These are phyloP conservation scores for Acer negundo DNA, from an alignment of 345 rosid species.

Conservation along the genomic window DNA sequence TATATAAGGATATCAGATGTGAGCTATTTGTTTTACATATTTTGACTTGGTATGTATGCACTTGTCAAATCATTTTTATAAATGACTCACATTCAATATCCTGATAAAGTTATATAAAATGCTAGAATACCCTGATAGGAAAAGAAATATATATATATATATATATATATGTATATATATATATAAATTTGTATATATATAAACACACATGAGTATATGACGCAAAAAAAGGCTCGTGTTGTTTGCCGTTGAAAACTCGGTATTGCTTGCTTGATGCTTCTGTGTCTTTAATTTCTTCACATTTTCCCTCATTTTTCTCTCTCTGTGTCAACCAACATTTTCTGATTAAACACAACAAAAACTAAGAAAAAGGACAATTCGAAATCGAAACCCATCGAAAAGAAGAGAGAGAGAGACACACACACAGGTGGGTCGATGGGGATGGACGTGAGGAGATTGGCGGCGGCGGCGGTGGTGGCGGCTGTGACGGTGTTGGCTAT, in stretches of 20 bases:
- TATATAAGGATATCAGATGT: too few relatives aligned
- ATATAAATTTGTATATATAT: too few relatives aligned
- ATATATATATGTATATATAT: too few relatives aligned
- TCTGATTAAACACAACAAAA: neutral
- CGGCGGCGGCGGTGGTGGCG: conserved; percentile 28
- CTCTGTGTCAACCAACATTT: neutral
- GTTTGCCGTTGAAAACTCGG: conserved; percentile 34
- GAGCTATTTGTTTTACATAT: too few relatives aligned
- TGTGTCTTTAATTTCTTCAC: conserved; percentile 1
- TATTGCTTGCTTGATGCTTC: neutral
- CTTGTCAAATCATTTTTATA: too few relatives aligned
- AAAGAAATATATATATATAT: too few relatives aligned
- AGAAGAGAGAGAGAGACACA: too few relatives aligned
- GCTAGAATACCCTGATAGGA: too few relatives aligned
- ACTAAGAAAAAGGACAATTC: neutral
- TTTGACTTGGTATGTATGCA: too few relatives aligned
- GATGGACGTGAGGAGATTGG: conserved; percentile 3
- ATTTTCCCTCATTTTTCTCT: neutral
- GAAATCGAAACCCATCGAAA: neutral
- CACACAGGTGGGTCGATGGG: neutral
- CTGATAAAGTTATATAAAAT: too few relatives aligned
- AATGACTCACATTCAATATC: too few relatives aligned
- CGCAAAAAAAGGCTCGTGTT: neutral
- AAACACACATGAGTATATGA: neutral
- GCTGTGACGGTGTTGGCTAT: conserved; percentile 29